Percentiles rank a stretch among this genome's conserved stretches.
Evolutionary conservation across 139 green algal species (phyloP).

Genomic region (Picochlorum sp.): DNA sequence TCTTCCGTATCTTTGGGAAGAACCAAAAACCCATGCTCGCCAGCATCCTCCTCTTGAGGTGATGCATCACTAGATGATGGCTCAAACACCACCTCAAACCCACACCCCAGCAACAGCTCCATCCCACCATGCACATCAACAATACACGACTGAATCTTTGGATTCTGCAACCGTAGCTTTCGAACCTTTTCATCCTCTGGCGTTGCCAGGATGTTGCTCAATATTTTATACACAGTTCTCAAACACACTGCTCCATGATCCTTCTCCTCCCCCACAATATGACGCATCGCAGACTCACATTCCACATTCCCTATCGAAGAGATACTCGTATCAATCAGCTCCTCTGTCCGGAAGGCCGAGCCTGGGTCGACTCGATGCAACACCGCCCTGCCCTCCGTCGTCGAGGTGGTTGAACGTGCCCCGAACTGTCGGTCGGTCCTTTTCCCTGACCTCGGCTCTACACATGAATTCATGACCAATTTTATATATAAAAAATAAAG

Average conservation of each 20-base stretch:
- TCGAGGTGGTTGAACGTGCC: too few species aligned
- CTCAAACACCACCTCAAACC: constrained; percentile 43
- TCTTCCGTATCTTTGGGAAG: constrained; percentile 18
- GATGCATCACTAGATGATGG: constrained; percentile 13
- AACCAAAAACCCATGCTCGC: constrained; percentile 43
- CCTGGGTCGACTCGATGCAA: too few species aligned
- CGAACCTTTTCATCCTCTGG: constrained; percentile 18
- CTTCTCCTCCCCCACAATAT: too few species aligned
- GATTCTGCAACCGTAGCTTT: constrained; percentile 33
- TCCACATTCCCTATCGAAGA: too few species aligned
- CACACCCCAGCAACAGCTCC: constrained; percentile 37
- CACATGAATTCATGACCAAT: too few species aligned
- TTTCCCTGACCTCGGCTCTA: too few species aligned
- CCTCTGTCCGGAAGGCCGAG: too few species aligned
- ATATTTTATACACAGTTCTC: not conserved
- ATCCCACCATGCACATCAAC: constrained; percentile 30
- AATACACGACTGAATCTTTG: constrained; percentile 29
- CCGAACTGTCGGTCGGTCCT: too few species aligned
- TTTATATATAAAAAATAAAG: too few species aligned
- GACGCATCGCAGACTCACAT: too few species aligned
- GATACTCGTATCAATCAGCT: too few species aligned
- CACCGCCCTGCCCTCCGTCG: too few species aligned
- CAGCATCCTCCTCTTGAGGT: constrained; percentile 40
- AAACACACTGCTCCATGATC: constrained; percentile 6
- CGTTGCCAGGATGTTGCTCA: constrained; percentile 17